Base-by-base conservation (phyloP, 352 stramenopile genomes). In the Blastocystis sp. region DNA sequence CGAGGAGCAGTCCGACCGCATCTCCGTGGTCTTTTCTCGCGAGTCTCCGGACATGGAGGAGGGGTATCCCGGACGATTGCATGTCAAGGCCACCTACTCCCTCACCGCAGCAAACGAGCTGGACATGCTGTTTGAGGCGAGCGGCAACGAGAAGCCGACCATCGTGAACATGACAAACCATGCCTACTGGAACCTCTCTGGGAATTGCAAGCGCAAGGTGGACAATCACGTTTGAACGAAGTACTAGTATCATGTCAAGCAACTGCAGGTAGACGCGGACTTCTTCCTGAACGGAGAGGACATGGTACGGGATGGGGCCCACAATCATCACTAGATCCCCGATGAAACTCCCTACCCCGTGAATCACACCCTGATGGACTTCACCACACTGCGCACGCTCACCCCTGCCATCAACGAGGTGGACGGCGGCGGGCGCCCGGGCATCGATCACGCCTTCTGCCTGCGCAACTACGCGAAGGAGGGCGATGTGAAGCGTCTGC, bases 101-200 rank as follows among this genome's bases (percentile, higher is more conserved):
- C 45, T 88, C 9, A 90, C 71, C 52, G 21, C 17, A 3, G 45
- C 70, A 17, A 80, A 90, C 45, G 43, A 87, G 11, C 52, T 90
- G n/a, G 53, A 76, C 4, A 88, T 89, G 41, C 56, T 41, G 34
- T 90, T 81, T 48, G 61, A 66, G 14, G 78, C 80, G 2, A 71
- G 38, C 9, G 62, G 86, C 2, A 79, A 89, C 66, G 69, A 61
- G 38, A 17, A 69, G 53, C 74, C 88, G 19, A 90, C 89, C 2
- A 45, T 78, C 9, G 61, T 90, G 19, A 90, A 89, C 60, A 62
- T 90, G 43, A 90, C 89, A 0, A 90, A 90, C 62, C 89, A 90
- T 62, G 69, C 88, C 1, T 90, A 90, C 40, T 90, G 88, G 88
- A 90, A 90, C 86, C 82, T 90, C 34, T 80, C 62, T 53, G 89